These are phyloP conservation scores for Erodium chrysanthum DNA, from an alignment of 441 rosid species.

Conservation along the genomic window DNA sequence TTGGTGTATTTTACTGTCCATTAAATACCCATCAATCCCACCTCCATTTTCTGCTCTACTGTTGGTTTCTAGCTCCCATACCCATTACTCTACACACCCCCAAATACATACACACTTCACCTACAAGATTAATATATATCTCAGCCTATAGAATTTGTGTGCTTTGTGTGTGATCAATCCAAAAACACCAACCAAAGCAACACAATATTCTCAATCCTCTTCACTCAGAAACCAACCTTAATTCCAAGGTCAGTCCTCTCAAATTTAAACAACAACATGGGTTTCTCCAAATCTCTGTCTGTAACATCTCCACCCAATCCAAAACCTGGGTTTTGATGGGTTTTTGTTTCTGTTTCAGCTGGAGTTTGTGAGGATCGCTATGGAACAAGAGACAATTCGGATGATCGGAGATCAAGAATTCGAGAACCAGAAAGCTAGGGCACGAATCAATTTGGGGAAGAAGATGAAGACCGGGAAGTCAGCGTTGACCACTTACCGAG, in stretches of 20 bases:
- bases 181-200: neutral
- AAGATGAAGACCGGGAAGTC: too few species aligned
- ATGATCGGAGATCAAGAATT: too few species aligned
- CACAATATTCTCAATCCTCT: neutral
- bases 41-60: slow-evolving; percentile 34
- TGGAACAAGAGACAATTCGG: too few species aligned
- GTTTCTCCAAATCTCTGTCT: neutral
- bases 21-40: slow-evolving; percentile 28
- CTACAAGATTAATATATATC: neutral
- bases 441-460: too few species aligned
- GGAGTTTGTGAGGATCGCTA: too few species aligned
- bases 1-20: slow-evolving; percentile 29
- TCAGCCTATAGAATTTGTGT: neutral
- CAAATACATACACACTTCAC: neutral
- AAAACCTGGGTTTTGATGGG: neutral
- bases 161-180: neutral
- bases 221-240: too few species aligned
- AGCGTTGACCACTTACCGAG: too few species aligned
- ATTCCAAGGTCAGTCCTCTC: neutral
- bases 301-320: neutral
- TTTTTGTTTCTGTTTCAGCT: neutral
- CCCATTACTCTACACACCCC: neutral
- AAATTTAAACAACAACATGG: neutral
- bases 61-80: slow-evolving; percentile 3
- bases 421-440: too few species aligned